Evolutionary conservation across 768 basidiomycete species (phyloP).

Genomic region (Auriscalpium microsporum): DNA sequence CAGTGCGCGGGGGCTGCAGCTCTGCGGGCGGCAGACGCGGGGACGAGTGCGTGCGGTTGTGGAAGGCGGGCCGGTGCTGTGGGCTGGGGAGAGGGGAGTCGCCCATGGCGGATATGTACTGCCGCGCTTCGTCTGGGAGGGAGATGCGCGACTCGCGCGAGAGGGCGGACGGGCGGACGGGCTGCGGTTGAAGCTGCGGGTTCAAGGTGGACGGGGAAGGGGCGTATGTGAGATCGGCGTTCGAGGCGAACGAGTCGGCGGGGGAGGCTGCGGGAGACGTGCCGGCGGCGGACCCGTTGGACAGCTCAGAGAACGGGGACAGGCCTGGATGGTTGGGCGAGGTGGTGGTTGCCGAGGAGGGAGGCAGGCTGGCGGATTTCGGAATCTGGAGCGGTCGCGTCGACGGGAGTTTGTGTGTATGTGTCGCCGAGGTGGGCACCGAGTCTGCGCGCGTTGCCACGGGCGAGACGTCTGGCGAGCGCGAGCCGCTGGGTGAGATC

Average conservation of each 20-base stretch:
- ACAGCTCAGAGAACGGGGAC: neutral
- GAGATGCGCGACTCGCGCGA: slow-evolving; percentile 64
- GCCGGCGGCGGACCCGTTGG: neutral
- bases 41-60: slow-evolving; percentile 2
- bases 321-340: neutral
- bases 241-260: neutral
- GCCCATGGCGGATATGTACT: slow-evolving; percentile 59
- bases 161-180: slow-evolving; percentile 19
- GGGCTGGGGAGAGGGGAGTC: slow-evolving; percentile 59
- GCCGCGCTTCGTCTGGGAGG: slow-evolving; percentile 69
- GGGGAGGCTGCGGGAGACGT: neutral
- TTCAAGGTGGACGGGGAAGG: neutral
- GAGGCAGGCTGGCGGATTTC: neutral
- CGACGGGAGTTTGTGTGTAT: neutral
- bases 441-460: neutral
- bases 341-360: neutral
- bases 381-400: slow-evolving; percentile 5
- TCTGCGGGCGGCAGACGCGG: neutral
- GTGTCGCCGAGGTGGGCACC: neutral
- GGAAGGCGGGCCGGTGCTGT: slow-evolving; percentile 17
- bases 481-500: neutral
- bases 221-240: neutral
- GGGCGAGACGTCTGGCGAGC: neutral
- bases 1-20: neutral
- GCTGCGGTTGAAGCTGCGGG: slow-evolving; percentile 2